These are phyloP conservation scores for Talaromyces nanjingensis DNA, from an alignment of 495 filamentous ascomycete species.

Conservation along the genomic window DNA sequence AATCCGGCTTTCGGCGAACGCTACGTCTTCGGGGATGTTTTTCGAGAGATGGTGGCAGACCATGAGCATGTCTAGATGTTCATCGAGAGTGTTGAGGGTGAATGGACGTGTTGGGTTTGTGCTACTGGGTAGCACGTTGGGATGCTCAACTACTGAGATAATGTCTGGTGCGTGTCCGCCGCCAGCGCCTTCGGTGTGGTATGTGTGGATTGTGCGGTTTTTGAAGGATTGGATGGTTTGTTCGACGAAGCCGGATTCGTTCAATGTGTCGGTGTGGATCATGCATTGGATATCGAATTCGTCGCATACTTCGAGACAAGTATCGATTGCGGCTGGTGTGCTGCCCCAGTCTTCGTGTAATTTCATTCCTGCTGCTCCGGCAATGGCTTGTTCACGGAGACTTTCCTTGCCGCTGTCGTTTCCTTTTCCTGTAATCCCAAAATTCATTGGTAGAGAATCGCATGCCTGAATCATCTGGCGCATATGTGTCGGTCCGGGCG, in stretches of 20 bases:
- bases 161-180: conserved; percentile 97
- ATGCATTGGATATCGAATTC: conserved; percentile 88
- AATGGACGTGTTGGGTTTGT: conserved; percentile 94
- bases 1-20: conserved; percentile 93
- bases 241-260: conserved; percentile 96
- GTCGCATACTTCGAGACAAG: conserved; percentile 83
- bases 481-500: conserved; percentile 76
- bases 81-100: conserved; percentile 89
- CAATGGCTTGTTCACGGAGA: conserved; percentile 72
- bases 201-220: conserved; percentile 89
- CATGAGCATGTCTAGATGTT: conserved; percentile 99
- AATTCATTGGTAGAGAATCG: conserved; percentile 81
- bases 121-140: conserved; percentile 85
- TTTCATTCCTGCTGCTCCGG: conserved; percentile 87
- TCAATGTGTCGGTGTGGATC: conserved; percentile 96
- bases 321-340: conserved; percentile 88
- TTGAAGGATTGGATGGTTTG: conserved; percentile 85
- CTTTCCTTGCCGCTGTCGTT: conserved; percentile 73
- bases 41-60: conserved; percentile 92
- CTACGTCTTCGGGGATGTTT: conserved; percentile 92
- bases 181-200: conserved; percentile 96
- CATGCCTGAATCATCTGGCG: conserved; percentile 89
- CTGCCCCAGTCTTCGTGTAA: conserved; percentile 97
- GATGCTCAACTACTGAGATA: conserved; percentile 84
- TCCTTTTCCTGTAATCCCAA: conserved; percentile 94